These are phyloP conservation scores for Dacryopinax primogenitus DNA, from an alignment of 768 basidiomycete species.

Conservation along the genomic window DNA sequence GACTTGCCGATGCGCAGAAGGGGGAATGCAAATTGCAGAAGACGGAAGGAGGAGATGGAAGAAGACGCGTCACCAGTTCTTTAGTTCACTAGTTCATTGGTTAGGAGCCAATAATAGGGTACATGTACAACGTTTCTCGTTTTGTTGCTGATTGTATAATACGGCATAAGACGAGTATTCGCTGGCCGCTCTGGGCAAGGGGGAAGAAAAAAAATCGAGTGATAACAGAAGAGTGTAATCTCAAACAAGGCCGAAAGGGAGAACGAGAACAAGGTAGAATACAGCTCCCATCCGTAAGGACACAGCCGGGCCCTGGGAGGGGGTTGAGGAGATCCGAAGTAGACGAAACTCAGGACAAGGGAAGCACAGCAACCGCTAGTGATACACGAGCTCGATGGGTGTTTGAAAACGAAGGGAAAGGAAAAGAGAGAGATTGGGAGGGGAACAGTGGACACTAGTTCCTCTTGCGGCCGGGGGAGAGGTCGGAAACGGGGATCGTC, in stretches of 20 bases:
- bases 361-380: conserved; percentile 9
- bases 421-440: background rate
- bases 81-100: too few relatives aligned
- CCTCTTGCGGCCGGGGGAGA: conserved; percentile 3
- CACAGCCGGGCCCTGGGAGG: background rate
- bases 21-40: too few relatives aligned
- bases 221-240: too few relatives aligned
- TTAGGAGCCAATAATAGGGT: background rate
- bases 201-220: too few relatives aligned
- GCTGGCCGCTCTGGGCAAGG: too few relatives aligned
- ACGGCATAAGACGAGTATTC: background rate
- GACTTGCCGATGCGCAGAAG: background rate
- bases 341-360: background rate
- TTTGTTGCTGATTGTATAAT: background rate
- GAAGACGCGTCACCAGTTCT: too few relatives aligned
- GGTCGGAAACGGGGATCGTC: conserved; percentile 1
- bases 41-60: too few relatives aligned
- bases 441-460: background rate
- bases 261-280: background rate
- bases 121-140: background rate
- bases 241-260: background rate
- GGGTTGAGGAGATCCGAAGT: background rate
- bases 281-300: conserved; percentile 9
- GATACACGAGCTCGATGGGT: conserved; percentile 3
- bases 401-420: background rate